Base-by-base conservation (phyloP, 495 filamentous ascomycete species). In the Aspergillus kassunensis region DNA sequence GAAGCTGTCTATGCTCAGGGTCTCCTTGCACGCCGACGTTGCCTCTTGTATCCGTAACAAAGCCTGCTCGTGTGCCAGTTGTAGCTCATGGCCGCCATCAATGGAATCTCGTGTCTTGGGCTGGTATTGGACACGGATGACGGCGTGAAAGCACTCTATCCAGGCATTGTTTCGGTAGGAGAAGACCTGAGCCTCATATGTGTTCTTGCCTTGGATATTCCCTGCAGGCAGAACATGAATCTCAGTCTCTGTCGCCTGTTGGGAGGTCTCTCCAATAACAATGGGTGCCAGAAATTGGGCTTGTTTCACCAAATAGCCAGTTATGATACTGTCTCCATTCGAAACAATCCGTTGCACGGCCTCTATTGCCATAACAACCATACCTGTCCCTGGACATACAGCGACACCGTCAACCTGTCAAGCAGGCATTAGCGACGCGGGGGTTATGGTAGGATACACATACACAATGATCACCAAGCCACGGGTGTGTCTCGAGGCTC, bases 401-500 rank as follows among this genome's bases (percentile, higher is more conserved):
- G 49, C 39, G 10, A 49, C 60, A 13, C 18, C 58, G 24, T n/a
- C n/a, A 67, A 61, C 18, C 44, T 35, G n/a, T 18, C 16, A n/a
- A n/a, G n/a, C n/a, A n/a, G 5, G 12, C 5, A 12, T 37, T 19
- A 37, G 35, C 18, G 19, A n/a, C n/a, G n/a, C n/a, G n/a, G n/a
- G n/a, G n/a, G n/a, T n/a, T n/a, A n/a, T n/a, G 6, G 12, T 37
- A 18, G 4, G 19, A 16, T 37, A 4, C 2, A 19, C 35, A 8
- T 18, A 18, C 4, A 37, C 30, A 37, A 51, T 79, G 76, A 36
- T 76, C 66, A 1, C 56, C 54, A 23, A 72, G 42, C 76, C 76
- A 80, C 1, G 71, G 72, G 1, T 59, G 55, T 6, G 71, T 59
- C 8, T 44, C 30, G 6, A 68, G 13, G 6, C 18, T 66, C 55